phyloP scores from a whole-genome alignment of 805 yeast species.

The Lipomyces sp. region DNA sequence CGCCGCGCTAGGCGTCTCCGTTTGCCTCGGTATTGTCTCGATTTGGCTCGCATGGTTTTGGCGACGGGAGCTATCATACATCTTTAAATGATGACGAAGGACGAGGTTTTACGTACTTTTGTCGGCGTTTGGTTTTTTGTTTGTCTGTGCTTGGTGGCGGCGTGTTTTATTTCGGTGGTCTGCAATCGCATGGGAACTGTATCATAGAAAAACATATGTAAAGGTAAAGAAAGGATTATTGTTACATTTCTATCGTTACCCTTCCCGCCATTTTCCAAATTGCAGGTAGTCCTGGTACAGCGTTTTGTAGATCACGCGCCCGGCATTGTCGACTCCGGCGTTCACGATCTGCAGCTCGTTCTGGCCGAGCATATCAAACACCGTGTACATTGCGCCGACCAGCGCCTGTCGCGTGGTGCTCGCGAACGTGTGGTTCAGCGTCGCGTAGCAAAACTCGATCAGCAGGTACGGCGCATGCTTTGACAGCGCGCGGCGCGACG shows the following conservation, averaged over 20 bases:
- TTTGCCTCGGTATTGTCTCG: constrained; percentile 21
- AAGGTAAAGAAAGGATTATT: too few species aligned
- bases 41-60: constrained; percentile 25
- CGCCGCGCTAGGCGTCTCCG: constrained; percentile 20
- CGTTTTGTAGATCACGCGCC: constrained; percentile 62
- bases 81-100: too few species aligned
- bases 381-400: constrained; percentile 53
- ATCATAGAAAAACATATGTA: too few species aligned
- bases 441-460: constrained; percentile 54
- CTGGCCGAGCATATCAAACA: constrained; percentile 67
- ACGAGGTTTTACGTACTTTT: too few species aligned
- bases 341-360: constrained; percentile 62
- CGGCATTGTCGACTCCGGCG: constrained; percentile 62
- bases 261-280: constrained; percentile 82
- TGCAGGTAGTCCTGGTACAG: constrained; percentile 70
- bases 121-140: too few species aligned
- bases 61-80: too few species aligned
- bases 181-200: too few species aligned
- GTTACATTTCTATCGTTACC: too few species aligned
- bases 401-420: constrained; percentile 46
- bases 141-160: too few species aligned
- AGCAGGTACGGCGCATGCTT: constrained; percentile 59
- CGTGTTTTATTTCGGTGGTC: too few species aligned
- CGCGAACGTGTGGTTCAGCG: constrained; percentile 51
- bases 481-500: constrained; percentile 57